Evolutionary conservation across 176 grass and related monocot species (phyloP).

Genomic region (Aegilops sharonensis): DNA sequence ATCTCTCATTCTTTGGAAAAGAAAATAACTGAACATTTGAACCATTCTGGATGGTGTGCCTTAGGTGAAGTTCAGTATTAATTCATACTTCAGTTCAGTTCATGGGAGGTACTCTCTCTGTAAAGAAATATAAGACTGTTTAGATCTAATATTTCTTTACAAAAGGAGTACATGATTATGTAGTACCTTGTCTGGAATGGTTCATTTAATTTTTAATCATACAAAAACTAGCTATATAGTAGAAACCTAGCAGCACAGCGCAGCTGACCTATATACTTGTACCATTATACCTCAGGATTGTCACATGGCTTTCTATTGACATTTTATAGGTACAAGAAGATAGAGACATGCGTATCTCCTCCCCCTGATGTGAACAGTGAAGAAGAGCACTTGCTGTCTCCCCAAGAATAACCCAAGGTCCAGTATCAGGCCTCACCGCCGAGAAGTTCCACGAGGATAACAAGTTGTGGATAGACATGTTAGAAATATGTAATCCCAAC

Average conservation of each 20-base stretch:
- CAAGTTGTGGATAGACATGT: too few species aligned
- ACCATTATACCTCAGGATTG: neutral
- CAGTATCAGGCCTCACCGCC: too few species aligned
- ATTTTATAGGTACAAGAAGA: constrained; percentile 49
- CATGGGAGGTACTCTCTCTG: too few species aligned
- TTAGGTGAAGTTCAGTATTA: too few species aligned
- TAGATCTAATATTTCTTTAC: neutral
- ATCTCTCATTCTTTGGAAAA: too few species aligned
- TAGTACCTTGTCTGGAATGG: neutral
- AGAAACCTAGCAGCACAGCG: neutral
- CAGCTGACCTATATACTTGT: neutral
- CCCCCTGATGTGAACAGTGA: constrained; percentile 45
- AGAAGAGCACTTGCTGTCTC: neutral
- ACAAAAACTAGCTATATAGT: neutral
- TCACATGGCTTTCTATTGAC: neutral
- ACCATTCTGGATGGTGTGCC: too few species aligned
- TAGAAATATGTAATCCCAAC: too few species aligned
- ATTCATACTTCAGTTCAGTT: too few species aligned
- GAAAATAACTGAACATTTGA: too few species aligned
- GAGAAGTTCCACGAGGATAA: too few species aligned
- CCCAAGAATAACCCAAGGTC: too few species aligned
- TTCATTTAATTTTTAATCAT: neutral
- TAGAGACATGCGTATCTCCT: constrained; percentile 71
- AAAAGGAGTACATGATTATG: neutral
- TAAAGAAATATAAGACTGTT: neutral